These are phyloP conservation scores for Phytophthora foliorum DNA, from an alignment of 352 stramenopile species.

Conservation along the genomic window DNA sequence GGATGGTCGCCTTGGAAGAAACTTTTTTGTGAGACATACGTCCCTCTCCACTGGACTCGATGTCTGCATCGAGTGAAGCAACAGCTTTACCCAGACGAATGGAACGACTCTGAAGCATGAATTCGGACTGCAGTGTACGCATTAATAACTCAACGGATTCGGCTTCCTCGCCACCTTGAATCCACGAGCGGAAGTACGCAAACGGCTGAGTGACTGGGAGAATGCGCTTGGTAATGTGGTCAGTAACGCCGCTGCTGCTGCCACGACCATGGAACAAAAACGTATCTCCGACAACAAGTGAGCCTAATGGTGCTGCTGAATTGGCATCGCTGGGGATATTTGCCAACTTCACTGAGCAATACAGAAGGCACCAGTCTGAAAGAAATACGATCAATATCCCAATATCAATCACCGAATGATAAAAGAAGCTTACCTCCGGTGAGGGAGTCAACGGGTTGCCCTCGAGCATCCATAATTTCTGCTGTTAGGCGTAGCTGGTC, in stretches of 20 bases:
- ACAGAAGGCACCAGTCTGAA: constrained; percentile 67
- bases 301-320: constrained; percentile 43
- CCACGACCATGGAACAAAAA: constrained; percentile 42
- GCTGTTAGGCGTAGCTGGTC: constrained; percentile 43
- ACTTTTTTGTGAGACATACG: constrained; percentile 4
- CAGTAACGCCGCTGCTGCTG: neutral
- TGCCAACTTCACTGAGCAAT: constrained; percentile 53
- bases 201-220: constrained; percentile 70
- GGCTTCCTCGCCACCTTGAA: constrained; percentile 56
- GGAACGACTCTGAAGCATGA: constrained; percentile 66
- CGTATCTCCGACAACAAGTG: constrained; percentile 69
- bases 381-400: neutral
- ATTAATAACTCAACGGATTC: constrained; percentile 52
- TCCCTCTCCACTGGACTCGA: constrained; percentile 6
- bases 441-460: constrained; percentile 26
- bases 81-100: constrained; percentile 58
- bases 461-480: constrained; percentile 60
- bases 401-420: neutral
- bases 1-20: constrained; percentile 49
- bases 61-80: constrained; percentile 43
- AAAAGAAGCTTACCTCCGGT: constrained; percentile 25
- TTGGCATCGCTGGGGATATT: constrained; percentile 44
- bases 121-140: constrained; percentile 63
- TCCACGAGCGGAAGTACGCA: constrained; percentile 73
- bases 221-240: neutral